phyloP scores from a whole-genome alignment of 768 basidiomycete genomes.

The Leucosporidium creatinivorum region DNA sequence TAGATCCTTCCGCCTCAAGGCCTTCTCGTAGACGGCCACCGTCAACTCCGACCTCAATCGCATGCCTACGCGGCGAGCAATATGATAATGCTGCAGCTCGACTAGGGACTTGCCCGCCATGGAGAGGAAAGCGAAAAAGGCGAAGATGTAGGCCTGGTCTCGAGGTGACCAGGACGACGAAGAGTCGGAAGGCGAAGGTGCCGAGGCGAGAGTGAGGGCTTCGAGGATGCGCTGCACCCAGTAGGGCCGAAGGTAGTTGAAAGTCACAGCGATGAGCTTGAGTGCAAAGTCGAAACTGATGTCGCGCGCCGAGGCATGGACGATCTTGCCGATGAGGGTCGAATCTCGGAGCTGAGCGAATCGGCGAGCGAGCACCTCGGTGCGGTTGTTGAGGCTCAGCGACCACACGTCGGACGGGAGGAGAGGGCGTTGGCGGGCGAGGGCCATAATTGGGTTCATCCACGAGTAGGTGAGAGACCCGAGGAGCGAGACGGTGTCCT shows the following conservation, averaged over 20 bases:
- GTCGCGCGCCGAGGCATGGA: constrained; percentile 27
- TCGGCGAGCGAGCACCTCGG: constrained; percentile 18
- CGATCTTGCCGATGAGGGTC: constrained; percentile 21
- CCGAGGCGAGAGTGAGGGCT: constrained; percentile 9
- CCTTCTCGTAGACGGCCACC: constrained; percentile 28
- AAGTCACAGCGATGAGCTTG: constrained; percentile 24
- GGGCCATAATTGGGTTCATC: constrained; percentile 21
- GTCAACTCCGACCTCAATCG: constrained; percentile 26
- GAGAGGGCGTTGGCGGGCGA: constrained; percentile 13
- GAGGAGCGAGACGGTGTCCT: constrained; percentile 27
- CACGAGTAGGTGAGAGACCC: constrained; percentile 26
- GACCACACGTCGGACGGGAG: constrained; percentile 25
- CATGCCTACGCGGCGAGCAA: constrained; percentile 28
- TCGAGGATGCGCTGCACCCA: constrained; percentile 30
- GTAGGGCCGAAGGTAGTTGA: constrained; percentile 24
- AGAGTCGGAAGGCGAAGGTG: background rate
- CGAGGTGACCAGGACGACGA: background rate
- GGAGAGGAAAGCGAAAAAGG: constrained; percentile 24
- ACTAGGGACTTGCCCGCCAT: constrained; percentile 17
- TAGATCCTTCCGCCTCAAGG: constrained; percentile 18
- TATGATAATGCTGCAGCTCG: constrained; percentile 33
- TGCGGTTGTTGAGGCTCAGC: constrained; percentile 27
- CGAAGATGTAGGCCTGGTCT: constrained; percentile 31
- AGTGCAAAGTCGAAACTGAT: constrained; percentile 27
- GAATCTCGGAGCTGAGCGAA: constrained; percentile 15